These are phyloP conservation scores for Isabelozyma pseudorhagii DNA, from an alignment of 805 yeast species.

Conservation along the genomic window DNA sequence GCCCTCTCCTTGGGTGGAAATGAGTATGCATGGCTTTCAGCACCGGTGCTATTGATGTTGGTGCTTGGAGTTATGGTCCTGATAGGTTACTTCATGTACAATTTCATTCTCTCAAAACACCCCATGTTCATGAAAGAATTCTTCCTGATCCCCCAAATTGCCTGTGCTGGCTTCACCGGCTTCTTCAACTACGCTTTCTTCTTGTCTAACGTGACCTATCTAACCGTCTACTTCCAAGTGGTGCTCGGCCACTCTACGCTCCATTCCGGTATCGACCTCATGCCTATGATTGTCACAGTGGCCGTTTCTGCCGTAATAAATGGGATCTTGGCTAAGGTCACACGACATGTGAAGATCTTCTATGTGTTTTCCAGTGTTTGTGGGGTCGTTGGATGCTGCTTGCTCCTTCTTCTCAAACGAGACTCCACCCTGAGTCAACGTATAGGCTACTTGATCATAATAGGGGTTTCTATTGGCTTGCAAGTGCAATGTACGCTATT, in stretches of 20 bases:
- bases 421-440: conserved; percentile 2
- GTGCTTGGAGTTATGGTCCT: conserved; percentile 37
- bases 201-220: conserved; percentile 20
- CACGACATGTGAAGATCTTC: conserved; percentile 8
- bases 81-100: conserved; percentile 29
- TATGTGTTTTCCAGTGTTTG: conserved; percentile 7
- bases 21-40: conserved; percentile 45
- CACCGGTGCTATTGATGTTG: conserved; percentile 42
- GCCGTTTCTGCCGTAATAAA: conserved; percentile 6
- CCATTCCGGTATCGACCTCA: conserved; percentile 10
- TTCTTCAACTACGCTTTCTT: conserved; percentile 27
- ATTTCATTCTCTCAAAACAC: conserved; percentile 27
- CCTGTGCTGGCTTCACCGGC: conserved; percentile 29
- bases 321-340: conserved; percentile 8
- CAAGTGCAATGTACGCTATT: conserved; percentile 11
- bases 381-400: conserved; percentile 7
- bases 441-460: conserved; percentile 10
- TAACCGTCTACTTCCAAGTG: conserved; percentile 11
- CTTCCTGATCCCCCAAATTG: conserved; percentile 27
- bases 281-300: conserved; percentile 10
- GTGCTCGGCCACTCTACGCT: conserved; percentile 5
- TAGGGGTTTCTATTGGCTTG: conserved; percentile 12
- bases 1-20: conserved; percentile 50
- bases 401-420: conserved; percentile 5
- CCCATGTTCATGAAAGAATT: conserved; percentile 43